phyloP scores from a whole-genome alignment of 202 grass and related monocot genomes.

The Alloteropsis angusta region DNA sequence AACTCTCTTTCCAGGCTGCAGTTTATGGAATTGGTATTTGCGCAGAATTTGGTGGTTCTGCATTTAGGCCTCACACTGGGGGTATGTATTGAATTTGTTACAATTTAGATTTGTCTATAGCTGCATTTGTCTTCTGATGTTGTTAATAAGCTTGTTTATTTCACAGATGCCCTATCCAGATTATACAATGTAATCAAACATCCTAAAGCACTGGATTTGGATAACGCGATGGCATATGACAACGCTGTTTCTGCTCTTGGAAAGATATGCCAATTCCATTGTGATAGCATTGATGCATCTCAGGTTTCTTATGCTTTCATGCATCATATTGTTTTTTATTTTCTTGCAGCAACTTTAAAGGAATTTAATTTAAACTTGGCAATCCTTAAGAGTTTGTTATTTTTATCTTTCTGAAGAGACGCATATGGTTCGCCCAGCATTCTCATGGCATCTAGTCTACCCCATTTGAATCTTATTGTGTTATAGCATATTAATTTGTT shows the following conservation, averaged over 20 bases:
- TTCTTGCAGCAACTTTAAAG: not conserved
- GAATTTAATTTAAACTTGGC: not conserved
- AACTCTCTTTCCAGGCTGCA: slow-evolving; percentile 46
- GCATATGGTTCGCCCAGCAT: not conserved
- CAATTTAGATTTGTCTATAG: slow-evolving; percentile 6
- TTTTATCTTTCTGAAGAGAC: not conserved
- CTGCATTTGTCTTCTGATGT: not conserved
- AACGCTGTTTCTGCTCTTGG: slow-evolving; percentile 93
- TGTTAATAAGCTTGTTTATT: slow-evolving; percentile 6
- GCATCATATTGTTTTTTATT: slow-evolving; percentile 20
- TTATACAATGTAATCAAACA: slow-evolving; percentile 74
- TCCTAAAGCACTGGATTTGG: slow-evolving; percentile 58
- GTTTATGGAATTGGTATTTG: slow-evolving; percentile 90
- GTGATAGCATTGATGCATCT: slow-evolving; percentile 57
- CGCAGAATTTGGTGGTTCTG: slow-evolving; percentile 72
- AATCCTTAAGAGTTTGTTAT: not conserved
- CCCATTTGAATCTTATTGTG: not conserved
- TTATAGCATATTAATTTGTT: not conserved
- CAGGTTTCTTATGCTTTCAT: slow-evolving; percentile 41
- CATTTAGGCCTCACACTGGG: slow-evolving; percentile 55
- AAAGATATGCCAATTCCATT: slow-evolving; percentile 73
- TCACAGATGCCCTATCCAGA: slow-evolving; percentile 66
- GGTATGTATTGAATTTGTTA: slow-evolving; percentile 33
- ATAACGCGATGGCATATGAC: slow-evolving; percentile 73
- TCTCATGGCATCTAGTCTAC: not conserved